Evolutionary conservation across 1,139 yeast genomes (phyloP).

Genomic region (Yamadazyma friedrichii): DNA sequence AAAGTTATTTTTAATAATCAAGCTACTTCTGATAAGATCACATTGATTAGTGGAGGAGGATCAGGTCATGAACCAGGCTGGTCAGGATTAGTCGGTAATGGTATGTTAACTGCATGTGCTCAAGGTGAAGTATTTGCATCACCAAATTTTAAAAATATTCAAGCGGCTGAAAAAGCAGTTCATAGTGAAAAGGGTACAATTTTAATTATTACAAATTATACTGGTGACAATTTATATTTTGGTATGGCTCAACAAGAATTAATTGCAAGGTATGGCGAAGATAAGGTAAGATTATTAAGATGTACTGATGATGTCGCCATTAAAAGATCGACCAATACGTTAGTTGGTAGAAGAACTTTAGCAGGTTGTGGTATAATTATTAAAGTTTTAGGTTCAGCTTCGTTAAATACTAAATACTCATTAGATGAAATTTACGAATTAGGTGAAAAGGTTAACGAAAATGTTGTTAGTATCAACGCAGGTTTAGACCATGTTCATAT

Average conservation of each 20-base stretch:
- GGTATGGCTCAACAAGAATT: slow-evolving; percentile 35
- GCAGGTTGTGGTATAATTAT: slow-evolving; percentile 46
- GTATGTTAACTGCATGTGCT: slow-evolving; percentile 46
- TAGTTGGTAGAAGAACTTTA: slow-evolving; percentile 51
- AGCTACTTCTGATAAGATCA: slow-evolving; percentile 25
- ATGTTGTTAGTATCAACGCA: slow-evolving; percentile 47
- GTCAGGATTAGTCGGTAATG: slow-evolving; percentile 44
- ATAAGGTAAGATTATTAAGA: slow-evolving; percentile 20
- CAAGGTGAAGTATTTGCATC: slow-evolving; percentile 48
- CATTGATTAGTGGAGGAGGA: slow-evolving; percentile 44
- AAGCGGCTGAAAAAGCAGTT: slow-evolving; percentile 31
- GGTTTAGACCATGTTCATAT: slow-evolving; percentile 54
- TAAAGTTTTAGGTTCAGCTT: slow-evolving; percentile 49
- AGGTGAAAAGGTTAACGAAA: slow-evolving; percentile 35
- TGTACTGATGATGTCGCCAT: slow-evolving; percentile 50
- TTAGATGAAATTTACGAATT: slow-evolving; percentile 33
- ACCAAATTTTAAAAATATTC: slow-evolving; percentile 41
- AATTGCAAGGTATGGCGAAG: slow-evolving; percentile 22
- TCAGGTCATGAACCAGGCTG: slow-evolving; percentile 51
- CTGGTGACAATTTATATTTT: slow-evolving; percentile 34
- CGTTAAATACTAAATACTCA: slow-evolving; percentile 29
- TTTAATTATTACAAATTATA: slow-evolving; percentile 27
- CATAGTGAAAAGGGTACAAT: slow-evolving; percentile 24
- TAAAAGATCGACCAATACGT: slow-evolving; percentile 38
- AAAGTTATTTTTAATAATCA: slow-evolving; percentile 33